Conservation (phyloP, 148 eudicot genomes). For the Camellia japonica region DNA sequence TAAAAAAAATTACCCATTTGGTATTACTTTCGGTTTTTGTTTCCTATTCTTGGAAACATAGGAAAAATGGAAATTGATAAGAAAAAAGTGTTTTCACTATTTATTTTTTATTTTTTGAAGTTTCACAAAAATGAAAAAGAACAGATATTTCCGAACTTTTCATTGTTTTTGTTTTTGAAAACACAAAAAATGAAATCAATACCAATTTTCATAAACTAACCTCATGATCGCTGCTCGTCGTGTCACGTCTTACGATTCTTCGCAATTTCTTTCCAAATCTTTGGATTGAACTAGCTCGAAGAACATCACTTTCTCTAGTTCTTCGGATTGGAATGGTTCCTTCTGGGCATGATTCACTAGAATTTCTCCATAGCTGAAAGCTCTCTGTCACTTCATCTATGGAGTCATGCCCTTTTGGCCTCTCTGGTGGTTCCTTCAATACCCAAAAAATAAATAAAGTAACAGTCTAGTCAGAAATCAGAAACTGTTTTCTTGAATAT, state of each 20-base stretch:
- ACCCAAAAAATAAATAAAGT: neutral
- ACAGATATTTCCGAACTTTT: too few relatives aligned
- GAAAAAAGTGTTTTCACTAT: too few relatives aligned
- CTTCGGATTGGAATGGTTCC: constrained; percentile 93
- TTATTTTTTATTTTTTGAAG: too few relatives aligned
- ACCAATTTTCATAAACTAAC: constrained; percentile 33
- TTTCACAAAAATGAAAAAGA: too few relatives aligned
- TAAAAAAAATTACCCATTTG: too few relatives aligned
- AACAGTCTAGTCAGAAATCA: too few relatives aligned
- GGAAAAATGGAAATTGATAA: too few relatives aligned
- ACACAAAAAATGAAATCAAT: too few relatives aligned
- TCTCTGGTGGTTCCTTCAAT: constrained; percentile 73
- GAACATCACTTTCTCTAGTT: constrained; percentile 67
- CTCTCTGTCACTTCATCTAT: constrained; percentile 32
- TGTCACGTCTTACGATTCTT: constrained; percentile 61
- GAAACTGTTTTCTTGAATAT: neutral
- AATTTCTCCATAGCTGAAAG: constrained; percentile 64
- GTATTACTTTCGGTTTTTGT: too few relatives aligned
- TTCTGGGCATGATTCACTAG: constrained; percentile 84
- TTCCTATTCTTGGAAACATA: too few relatives aligned
- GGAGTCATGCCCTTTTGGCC: constrained; percentile 59
- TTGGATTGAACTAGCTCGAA: constrained; percentile 54
- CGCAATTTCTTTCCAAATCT: constrained; percentile 77
- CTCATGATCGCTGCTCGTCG: constrained; percentile 83
- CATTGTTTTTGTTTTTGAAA: too few relatives aligned